Evolutionary conservation across 345 rosid species (phyloP), one percentile per base, ranked within the genome.

Genomic region (Populus davidiana): DNA sequence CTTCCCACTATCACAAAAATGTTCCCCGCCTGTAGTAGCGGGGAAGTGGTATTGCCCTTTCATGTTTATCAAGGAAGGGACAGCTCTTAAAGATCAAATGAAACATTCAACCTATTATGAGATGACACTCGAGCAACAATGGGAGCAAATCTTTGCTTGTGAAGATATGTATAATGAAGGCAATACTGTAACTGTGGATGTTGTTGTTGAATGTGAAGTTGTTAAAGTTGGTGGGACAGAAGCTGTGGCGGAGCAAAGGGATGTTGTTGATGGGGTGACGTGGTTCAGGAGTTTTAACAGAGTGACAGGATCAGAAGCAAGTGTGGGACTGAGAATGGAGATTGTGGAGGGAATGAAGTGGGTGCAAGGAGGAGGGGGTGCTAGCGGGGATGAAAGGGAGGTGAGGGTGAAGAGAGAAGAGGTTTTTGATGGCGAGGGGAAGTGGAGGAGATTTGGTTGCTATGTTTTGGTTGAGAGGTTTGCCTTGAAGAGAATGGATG

Each of bases 1-100:
- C 29, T 65, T 75, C 61, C 47, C 76, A 21, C 5, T 50, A 47
- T 70, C 83, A 35, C 29, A 74, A 29, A 49, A 5, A 2, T 52
- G 39, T 49, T 70, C 38, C 5, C 3, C 7, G 0, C 20, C 83
- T 20, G 49, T 65, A 25, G 52, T 29, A 56, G 83, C 49, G 56
- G 83, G 83, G 50, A 80, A 71, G 33, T 80, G 83, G 83, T 80
- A 80, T 4, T 49, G 35, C 44, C 83, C 83, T 31, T 80, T 75
- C 72, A 80, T 75, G 67, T 75, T 80, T 11, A 70, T 80, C 20
- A 64, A 50, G 43, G 83, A 80, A 16, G 62, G 65, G 43, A 21
- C 23, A 1, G 11, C 14, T 0, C 20, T 65, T 14, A 18, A 75
- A 65, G 76, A 75, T 5, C 83, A 80, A 41, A 6, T 80, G 67